A percentile compares a stretch with the other conserved stretches of the same genome.
These are phyloP conservation scores for Crithidia expoeki DNA, from an alignment of 208 protist genomes.

Conservation along the genomic window DNA sequence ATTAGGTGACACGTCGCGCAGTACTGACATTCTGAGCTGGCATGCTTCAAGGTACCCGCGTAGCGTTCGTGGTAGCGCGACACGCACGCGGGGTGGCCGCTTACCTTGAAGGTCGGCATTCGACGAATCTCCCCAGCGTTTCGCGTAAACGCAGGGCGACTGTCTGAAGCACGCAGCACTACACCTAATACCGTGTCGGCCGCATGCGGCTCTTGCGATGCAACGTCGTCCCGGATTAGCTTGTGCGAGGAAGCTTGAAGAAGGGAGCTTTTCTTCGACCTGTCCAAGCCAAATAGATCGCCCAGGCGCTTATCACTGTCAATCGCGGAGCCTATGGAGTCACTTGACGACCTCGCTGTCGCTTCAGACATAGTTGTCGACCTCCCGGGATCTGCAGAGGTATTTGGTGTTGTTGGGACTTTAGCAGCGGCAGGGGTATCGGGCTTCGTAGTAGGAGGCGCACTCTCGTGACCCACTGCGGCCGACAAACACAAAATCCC, in stretches of 20 bases:
- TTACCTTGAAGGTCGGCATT: not conserved
- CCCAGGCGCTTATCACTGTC: conserved; percentile 12
- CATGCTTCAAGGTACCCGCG: conserved; percentile 43
- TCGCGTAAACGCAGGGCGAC: not conserved
- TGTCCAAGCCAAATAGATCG: conserved; percentile 20
- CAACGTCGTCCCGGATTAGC: too few relatives aligned
- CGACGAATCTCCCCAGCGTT: not conserved
- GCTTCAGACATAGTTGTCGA: too few relatives aligned
- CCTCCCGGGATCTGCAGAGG: too few relatives aligned
- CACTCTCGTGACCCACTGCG: not conserved
- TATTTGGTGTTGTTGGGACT: too few relatives aligned
- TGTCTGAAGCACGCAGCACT: not conserved
- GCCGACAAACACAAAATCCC: conserved; percentile 9
- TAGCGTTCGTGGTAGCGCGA: conserved; percentile 70
- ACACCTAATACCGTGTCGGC: not conserved
- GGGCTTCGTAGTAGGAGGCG: not conserved
- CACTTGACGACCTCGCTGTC: too few relatives aligned
- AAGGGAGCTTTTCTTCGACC: too few relatives aligned
- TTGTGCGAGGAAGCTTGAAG: too few relatives aligned
- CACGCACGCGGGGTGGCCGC: conserved; percentile 28
- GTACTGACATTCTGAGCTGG: conserved; percentile 56
- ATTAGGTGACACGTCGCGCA: conserved; percentile 77
- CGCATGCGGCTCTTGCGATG: not conserved
- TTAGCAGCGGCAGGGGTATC: too few relatives aligned
- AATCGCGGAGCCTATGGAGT: too few relatives aligned